Evolutionary conservation across 768 basidiomycete species (phyloP), one percentile per base, ranked within the genome.

Genomic region (Favolaschia claudopus): DNA sequence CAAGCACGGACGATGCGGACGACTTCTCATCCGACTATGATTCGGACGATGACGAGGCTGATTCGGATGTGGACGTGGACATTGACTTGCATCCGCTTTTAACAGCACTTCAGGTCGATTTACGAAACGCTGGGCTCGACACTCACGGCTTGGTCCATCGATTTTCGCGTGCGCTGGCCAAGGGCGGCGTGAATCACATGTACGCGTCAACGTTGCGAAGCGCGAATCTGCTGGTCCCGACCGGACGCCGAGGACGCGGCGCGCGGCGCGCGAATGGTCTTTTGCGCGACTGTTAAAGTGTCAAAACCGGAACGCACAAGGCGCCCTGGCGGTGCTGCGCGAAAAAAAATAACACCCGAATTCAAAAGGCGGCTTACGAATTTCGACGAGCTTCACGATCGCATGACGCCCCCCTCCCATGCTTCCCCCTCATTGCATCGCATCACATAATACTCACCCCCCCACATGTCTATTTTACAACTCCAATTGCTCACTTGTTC

Each of bases 131-230:
- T 70, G 63, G 55, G 19, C 63, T 64, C 31, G 92, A 93, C 68
- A 91, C 90, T 66, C 82, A 90, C 62, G 92, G 92, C 31, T 79
- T 93, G 8, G 89, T 92, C 43, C 90, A 85, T 70, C 84, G 86
- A 34, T 91, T 91, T 69, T 91, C 91, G 20, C 83, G 84, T 8
- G 83, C 91, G 20, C 82, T 93, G 13, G 88, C 89, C 55, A 80
- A 84, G 63, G 88, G 88, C 65, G 84, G 85, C 12, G 88, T 93
- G 69, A 90, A 92, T 74, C 89, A 92, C 69, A 89, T 93, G 84
- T 93, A 92, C 69, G 89, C 87, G 55, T 91, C 89, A 39, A 92
- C 91, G n/a, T 89, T 86, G 70, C 90, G 90, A 74, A 89, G 89
- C 7, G 91, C 91, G 54, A 93, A 93, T 72, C 72, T 93, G 29